Evolutionary conservation across 2,329 filamentous ascomycete species (phyloP), one percentile per base, ranked within the genome.

Genomic region (Curvularia spicifera): DNA sequence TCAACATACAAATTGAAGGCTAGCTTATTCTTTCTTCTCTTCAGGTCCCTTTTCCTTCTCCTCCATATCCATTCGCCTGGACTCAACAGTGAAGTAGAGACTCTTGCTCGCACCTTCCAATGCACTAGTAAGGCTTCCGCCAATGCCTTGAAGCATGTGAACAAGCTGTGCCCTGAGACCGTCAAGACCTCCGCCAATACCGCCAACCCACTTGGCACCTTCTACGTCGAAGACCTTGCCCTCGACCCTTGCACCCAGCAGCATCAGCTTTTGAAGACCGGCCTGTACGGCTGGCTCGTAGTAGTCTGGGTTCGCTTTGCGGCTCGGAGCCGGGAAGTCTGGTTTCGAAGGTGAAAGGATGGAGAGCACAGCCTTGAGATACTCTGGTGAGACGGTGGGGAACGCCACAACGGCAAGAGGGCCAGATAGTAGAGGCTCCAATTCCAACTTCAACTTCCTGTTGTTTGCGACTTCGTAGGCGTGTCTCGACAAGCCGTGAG

Each of bases 51-150:
- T 80, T 60, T 75, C 75, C 66, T 91, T 89, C 67, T 93, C 90
- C 72, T 97, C 92, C 76, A 99, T 78, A 79, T 94, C 89, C 48
- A 82, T 86, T 78, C 88, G 87, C 75, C 94, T 84, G 48, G 91
- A 87, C 82, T 98, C 94, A 70, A 99, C 81, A 12, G 94, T 91
- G 61, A 97, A 84, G 84, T 94, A 98, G 68, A 99, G 75, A 73
- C 86, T 93, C 83, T 89, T 91, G 59, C 89, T 84, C 48, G 91
- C 87, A 53, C 90, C 88, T 76, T 97, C 92, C 68, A 99, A 80
- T n/a, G 88, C 85, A 63, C 80, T 87, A 24, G 93, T 91, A 54
- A 99, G 78, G 57, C 89, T 87, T 55, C 91, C 85, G 40, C 93
- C 93, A 61, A 91, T 86, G 61, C 87, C 87, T 79, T 95, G 90